Evolutionary conservation across 1,139 yeast species (phyloP).

Genomic region (Candida tunisiensis): DNA sequence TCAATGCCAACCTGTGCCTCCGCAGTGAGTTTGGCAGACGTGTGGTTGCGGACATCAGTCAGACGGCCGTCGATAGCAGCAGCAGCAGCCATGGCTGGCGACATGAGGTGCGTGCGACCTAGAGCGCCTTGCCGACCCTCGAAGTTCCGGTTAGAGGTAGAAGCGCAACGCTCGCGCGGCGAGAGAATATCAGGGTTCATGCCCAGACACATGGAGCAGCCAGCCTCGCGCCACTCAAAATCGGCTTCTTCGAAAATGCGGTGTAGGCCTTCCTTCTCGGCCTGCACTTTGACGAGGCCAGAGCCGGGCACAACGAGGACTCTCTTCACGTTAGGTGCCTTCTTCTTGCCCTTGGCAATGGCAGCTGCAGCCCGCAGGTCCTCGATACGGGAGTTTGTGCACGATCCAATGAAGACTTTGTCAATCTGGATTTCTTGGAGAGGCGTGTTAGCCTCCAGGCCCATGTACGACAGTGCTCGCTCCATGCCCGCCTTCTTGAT

Average conservation of each 20-base stretch:
- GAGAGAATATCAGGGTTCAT: constrained; percentile 96
- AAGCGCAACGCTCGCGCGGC: constrained; percentile 95
- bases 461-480: constrained; percentile 86
- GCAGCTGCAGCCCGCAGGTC: constrained; percentile 92
- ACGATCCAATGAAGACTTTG: constrained; percentile 93
- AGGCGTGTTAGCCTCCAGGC: constrained; percentile 70
- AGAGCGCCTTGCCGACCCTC: constrained; percentile 98
- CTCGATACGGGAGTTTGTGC: constrained; percentile 96
- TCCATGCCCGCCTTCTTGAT: constrained; percentile 70
- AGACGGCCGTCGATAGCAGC: constrained; percentile 90
- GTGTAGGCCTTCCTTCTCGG: constrained; percentile 88
- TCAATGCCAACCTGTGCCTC: constrained; percentile 36
- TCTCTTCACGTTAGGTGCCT: constrained; percentile 64
- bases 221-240: constrained; percentile 98
- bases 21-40: constrained; percentile 41
- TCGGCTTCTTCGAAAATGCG: constrained; percentile 85
- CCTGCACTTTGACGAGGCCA: constrained; percentile 82
- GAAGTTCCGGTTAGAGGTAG: constrained; percentile 95
- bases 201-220: constrained; percentile 98
- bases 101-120: constrained; percentile 95
- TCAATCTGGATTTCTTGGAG: constrained; percentile 58
- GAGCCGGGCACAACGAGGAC: constrained; percentile 96
- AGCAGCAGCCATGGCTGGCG: constrained; percentile 99
- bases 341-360: constrained; percentile 80
- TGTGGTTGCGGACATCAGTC: constrained; percentile 73